These are phyloP conservation scores for Fusarium luffae DNA, from an alignment of 2,329 filamentous ascomycete genomes.

Conservation along the genomic window DNA sequence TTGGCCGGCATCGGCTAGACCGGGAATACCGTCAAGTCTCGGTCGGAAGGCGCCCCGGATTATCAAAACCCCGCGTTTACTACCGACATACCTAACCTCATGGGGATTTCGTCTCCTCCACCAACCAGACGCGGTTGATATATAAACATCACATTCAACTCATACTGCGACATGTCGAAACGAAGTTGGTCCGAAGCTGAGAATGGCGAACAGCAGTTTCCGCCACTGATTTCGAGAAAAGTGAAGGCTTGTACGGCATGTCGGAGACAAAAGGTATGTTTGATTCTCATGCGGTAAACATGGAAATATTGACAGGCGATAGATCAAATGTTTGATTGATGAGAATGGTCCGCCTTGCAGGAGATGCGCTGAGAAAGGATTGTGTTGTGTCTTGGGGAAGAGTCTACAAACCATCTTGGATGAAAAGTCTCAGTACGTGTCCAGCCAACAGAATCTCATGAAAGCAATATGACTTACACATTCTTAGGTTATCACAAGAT, in stretches of 20 bases:
- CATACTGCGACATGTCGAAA: constrained; percentile 17
- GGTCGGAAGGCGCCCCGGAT: constrained; percentile 21
- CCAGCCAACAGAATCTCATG: neutral
- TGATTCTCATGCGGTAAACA: fast-evolving
- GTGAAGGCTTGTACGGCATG: constrained; percentile 56
- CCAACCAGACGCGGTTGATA: constrained; percentile 23
- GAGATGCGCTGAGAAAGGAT: constrained; percentile 50
- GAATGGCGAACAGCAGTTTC: constrained; percentile 18
- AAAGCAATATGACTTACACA: neutral
- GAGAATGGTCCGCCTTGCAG: constrained; percentile 53
- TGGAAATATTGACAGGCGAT: neutral
- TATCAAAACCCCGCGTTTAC: constrained; percentile 30
- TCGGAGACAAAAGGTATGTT: constrained; percentile 53
- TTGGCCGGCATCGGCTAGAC: neutral
- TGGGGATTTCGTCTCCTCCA: neutral
- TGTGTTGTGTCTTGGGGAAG: constrained; percentile 55
- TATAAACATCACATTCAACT: constrained; percentile 14
- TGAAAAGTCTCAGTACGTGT: constrained; percentile 52
- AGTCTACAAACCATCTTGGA: constrained; percentile 56
- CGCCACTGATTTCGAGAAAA: constrained; percentile 52
- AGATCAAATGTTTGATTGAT: constrained; percentile 58
- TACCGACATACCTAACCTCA: constrained; percentile 4
- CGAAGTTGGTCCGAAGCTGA: constrained; percentile 31
- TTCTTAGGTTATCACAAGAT: constrained; percentile 19
- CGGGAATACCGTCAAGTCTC: neutral